Evolutionary conservation across 352 stramenopile species (phyloP).

Genomic region (Phytophthora foliorum): DNA sequence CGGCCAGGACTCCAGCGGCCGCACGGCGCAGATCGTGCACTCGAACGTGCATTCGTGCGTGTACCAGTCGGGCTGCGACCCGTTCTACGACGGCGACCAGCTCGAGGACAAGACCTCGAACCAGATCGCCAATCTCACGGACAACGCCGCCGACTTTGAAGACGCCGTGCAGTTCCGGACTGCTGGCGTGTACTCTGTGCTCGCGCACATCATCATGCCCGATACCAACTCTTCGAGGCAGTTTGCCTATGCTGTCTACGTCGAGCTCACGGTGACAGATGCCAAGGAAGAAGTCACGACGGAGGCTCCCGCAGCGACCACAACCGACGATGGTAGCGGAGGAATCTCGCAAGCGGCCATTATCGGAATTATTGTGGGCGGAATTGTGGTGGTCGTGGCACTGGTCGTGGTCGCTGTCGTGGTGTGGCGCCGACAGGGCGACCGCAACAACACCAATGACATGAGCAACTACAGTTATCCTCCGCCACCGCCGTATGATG

Average conservation of each 20-base stretch:
- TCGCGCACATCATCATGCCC: slow-evolving; percentile 73
- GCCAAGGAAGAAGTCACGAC: slow-evolving; percentile 27
- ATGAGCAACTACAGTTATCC: slow-evolving; percentile 55
- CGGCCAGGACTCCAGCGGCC: slow-evolving; percentile 41
- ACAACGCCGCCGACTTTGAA: slow-evolving; percentile 51
- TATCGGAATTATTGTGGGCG: slow-evolving; percentile 70
- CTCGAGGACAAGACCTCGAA: slow-evolving; percentile 68
- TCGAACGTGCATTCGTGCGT: slow-evolving; percentile 73
- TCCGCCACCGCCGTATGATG: slow-evolving; percentile 61
- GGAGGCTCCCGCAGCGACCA: slow-evolving; percentile 26
- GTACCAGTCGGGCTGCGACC: slow-evolving; percentile 60
- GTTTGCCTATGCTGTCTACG: slow-evolving; percentile 64
- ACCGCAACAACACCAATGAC: slow-evolving; percentile 25
- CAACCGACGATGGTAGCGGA: slow-evolving; percentile 22
- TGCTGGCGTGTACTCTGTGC: slow-evolving; percentile 50
- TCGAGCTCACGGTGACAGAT: slow-evolving; percentile 49
- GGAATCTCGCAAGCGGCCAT: slow-evolving; percentile 57
- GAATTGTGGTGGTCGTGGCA: slow-evolving; percentile 55
- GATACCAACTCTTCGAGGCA: slow-evolving; percentile 55
- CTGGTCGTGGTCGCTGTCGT: slow-evolving; percentile 55
- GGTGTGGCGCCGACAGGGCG: slow-evolving; percentile 43
- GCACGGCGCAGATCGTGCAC: slow-evolving; percentile 68
- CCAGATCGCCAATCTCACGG: slow-evolving; percentile 64
- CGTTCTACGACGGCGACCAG: slow-evolving; percentile 59
- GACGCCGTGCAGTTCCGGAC: slow-evolving; percentile 49